Evolutionary conservation across 2,329 filamentous ascomycete genomes (phyloP), one percentile per base, ranked within the genome.

Genomic region (Elsinoe ampelina): DNA sequence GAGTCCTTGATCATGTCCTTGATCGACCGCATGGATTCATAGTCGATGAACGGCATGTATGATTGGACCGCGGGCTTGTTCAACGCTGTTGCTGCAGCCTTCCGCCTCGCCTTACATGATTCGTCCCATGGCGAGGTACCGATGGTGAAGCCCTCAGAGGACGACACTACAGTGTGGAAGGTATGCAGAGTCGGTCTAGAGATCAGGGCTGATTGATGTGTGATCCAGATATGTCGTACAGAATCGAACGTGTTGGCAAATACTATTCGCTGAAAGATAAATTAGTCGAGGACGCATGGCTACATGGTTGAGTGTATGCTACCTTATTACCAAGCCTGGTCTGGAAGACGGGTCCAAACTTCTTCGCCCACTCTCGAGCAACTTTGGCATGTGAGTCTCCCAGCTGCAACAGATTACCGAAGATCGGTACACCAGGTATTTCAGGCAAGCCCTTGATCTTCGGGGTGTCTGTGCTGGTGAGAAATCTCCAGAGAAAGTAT

Each of bases 121-220:
- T 89, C 87, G 60, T 91, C 86, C 85, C 87, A 93, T 0, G 88
- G 87, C 0, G 86, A 90, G 0, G 87, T 89, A 1, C 88, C 88
- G 59, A 93, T 89, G 0, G 87, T 92, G 70, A 89, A 87, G 5
- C 87, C 87, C 63, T 89, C 85, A 0, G 85, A 87, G 34, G 78
- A 82, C 1, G 86, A 89, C 2, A 90, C 84, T 3, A 91, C 84
- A 4, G 80, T 86, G 70, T 91, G 87, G 69, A 91, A 92, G 0
- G 87, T 92, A 69, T 92, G 86, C 48, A 90, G 80, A 20, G 78
- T 88, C 0, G 88, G 88, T 1, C 88, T 80, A 0, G 86, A 90
- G 64, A 90, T 89, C 58, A 91, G 73, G 0, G 87, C 79, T 0
- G 86, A 87, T 64, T 90, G 87, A 63, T 92, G 84, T 8, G 82